Conservation (phyloP, 2,329 filamentous ascomycete species). For the Cladosporium sp. region DNA sequence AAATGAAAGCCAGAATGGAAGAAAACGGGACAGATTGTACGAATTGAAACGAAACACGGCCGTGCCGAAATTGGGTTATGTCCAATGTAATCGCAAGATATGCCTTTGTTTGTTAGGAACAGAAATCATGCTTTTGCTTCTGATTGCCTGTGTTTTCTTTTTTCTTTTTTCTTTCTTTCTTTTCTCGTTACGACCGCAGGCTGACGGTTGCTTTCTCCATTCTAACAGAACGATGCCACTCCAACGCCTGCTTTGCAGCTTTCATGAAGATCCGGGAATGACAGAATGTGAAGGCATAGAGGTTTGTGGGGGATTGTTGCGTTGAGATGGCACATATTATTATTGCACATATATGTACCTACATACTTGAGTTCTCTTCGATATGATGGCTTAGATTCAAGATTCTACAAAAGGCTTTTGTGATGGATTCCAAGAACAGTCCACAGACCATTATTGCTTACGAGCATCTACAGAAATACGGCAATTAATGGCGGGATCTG, state of each 20-base stretch:
- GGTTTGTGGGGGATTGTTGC: too few species aligned
- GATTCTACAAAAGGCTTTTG: too few species aligned
- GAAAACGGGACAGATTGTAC: constrained; percentile 11
- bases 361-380: too few species aligned
- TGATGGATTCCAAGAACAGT: too few species aligned
- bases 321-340: too few species aligned
- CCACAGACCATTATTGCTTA: too few species aligned
- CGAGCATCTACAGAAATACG: too few species aligned
- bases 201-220: constrained; percentile 3
- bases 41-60: neutral
- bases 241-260: constrained; percentile 5
- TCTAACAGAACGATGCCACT: constrained; percentile 2
- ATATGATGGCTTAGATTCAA: too few species aligned
- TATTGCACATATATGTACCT: neutral
- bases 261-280: neutral
- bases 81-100: neutral
- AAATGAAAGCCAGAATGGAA: neutral
- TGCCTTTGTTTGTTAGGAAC: neutral
- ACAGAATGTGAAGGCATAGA: too few species aligned
- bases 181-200: neutral
- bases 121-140: neutral
- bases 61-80: neutral
- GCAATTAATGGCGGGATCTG: too few species aligned
- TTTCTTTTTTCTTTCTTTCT: neutral
- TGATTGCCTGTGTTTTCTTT: neutral